Percentiles rank a stretch among this genome's conserved stretches.
phyloP scores from a whole-genome alignment of 2,329 filamentous ascomycete genomes.

The Xylaria sp. region DNA sequence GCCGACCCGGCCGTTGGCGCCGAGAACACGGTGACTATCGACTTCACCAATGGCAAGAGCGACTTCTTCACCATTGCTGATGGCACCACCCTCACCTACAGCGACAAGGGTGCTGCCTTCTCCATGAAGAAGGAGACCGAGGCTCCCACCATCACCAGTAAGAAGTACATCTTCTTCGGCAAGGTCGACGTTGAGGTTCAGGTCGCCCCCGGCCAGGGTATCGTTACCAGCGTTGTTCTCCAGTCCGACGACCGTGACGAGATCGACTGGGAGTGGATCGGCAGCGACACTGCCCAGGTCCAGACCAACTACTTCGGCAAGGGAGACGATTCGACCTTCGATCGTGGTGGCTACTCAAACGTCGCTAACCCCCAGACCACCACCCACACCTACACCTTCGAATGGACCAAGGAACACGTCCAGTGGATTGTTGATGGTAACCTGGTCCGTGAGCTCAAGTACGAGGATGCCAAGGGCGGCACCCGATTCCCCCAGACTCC shows the following conservation, averaged over 20 bases:
- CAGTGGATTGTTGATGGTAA: constrained; percentile 69
- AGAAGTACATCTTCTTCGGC: constrained; percentile 98
- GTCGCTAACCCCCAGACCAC: constrained; percentile 59
- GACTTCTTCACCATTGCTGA: constrained; percentile 54
- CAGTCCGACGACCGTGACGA: constrained; percentile 92
- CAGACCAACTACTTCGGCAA: constrained; percentile 88
- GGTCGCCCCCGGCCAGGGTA: constrained; percentile 78
- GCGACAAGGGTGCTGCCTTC: constrained; percentile 58
- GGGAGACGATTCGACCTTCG: constrained; percentile 70
- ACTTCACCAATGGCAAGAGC: constrained; percentile 78
- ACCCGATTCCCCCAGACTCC: constrained; percentile 74
- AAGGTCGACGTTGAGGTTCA: constrained; percentile 80
- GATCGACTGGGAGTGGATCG: constrained; percentile 97
- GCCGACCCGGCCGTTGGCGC: constrained; percentile 77
- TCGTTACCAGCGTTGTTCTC: constrained; percentile 88
- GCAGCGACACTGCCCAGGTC: constrained; percentile 73
- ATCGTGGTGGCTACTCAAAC: constrained; percentile 69
- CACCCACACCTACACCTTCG: constrained; percentile 70
- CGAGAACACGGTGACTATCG: constrained; percentile 57
- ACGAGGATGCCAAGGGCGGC: constrained; percentile 62
- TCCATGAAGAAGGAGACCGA: constrained; percentile 71
- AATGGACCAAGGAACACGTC: constrained; percentile 70
- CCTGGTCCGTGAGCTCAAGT: constrained; percentile 65
- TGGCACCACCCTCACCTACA: constrained; percentile 57
- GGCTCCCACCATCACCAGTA: constrained; percentile 73